Evolutionary conservation across 139 green algal species (phyloP), one percentile per base, ranked within the genome.

Genomic region (Tetratostichococcus sp.): DNA sequence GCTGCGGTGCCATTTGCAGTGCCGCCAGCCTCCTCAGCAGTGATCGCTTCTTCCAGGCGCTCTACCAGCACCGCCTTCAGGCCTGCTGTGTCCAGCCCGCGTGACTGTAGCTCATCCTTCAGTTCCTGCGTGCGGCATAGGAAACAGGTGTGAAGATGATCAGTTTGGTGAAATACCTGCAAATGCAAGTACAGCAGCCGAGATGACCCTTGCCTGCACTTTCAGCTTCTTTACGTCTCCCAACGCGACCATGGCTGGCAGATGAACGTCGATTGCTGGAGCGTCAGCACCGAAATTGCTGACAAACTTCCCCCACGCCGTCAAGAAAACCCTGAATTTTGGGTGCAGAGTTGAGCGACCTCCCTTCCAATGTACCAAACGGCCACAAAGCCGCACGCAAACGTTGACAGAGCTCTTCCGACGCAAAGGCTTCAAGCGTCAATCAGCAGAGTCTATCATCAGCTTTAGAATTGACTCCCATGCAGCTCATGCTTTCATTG

Each of bases 181-280:
- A n/a, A n/a, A n/a, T n/a, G n/a, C 14, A 32, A 34, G 22, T 14
- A 59, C 22, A 31, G 31, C 23, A 5, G 43, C 28, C 6, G 8
- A 30, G 3, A 14, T 73, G 8, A 25, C 43, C 21, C 2, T 0
- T 43, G 66, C 70, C 70, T 65, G 70, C 0, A 75, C 70, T 50
- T 75, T 75, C 43, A 75, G 65, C 30, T 68, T 43, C 43, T 75
- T 75, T 43, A 68, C 70, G 66, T 67, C 70, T 33, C 43, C 43
- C 35, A 50, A 22, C 19, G 39, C 17, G 23, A 74, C 69, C 69
- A 74, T 74, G 16, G 31, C 69, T 8, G 43, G 21, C 23, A 30
- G 2, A 62, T 19, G 3, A n/a, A n/a, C n/a, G n/a, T n/a, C n/a
- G n/a, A n/a, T 35, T 73, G 1, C 19, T 19, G 5, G 30, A 35